A percentile compares a stretch with the other conserved stretches of the same genome.
These are phyloP conservation scores for Gremmenia infestans DNA, from an alignment of 2,329 filamentous ascomycete genomes.

Conservation along the genomic window DNA sequence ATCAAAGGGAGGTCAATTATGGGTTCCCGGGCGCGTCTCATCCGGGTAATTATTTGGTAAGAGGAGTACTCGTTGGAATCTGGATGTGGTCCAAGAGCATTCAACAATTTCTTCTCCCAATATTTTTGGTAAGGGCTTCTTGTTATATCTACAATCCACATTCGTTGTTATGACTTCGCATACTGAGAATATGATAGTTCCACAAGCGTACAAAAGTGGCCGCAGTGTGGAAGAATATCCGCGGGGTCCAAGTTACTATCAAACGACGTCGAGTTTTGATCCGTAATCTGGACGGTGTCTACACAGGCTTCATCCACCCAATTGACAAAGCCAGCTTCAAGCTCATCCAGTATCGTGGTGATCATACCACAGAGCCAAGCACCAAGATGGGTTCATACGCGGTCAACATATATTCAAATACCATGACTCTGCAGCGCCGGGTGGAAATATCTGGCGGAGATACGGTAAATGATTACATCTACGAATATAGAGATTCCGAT, in stretches of 20 bases:
- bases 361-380: constrained; percentile 38
- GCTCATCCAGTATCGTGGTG: constrained; percentile 16
- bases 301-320: constrained; percentile 40
- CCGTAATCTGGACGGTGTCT: constrained; percentile 41
- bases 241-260: constrained; percentile 43
- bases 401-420: constrained; percentile 42
- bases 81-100: constrained; percentile 43
- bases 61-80: constrained; percentile 35
- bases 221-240: constrained; percentile 42
- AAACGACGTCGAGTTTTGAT: constrained; percentile 42
- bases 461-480: constrained; percentile 41
- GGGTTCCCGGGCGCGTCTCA: constrained; percentile 34
- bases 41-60: constrained; percentile 34
- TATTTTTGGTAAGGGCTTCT: constrained; percentile 28
- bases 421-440: constrained; percentile 37
- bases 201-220: constrained; percentile 39
- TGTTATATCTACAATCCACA: too few species aligned
- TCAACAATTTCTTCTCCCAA: constrained; percentile 41
- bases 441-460: constrained; percentile 31
- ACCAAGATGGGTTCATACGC: constrained; percentile 37
- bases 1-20: constrained; percentile 39
- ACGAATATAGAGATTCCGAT: constrained; percentile 38
- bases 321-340: constrained; percentile 5
- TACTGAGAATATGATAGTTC: constrained; percentile 34
- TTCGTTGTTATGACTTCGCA: neutral